A percentile compares a stretch with the other conserved stretches of the same genome.
These are phyloP conservation scores for Lindgomyces ingoldianus DNA, from an alignment of 495 filamentous ascomycete species.

Conservation along the genomic window DNA sequence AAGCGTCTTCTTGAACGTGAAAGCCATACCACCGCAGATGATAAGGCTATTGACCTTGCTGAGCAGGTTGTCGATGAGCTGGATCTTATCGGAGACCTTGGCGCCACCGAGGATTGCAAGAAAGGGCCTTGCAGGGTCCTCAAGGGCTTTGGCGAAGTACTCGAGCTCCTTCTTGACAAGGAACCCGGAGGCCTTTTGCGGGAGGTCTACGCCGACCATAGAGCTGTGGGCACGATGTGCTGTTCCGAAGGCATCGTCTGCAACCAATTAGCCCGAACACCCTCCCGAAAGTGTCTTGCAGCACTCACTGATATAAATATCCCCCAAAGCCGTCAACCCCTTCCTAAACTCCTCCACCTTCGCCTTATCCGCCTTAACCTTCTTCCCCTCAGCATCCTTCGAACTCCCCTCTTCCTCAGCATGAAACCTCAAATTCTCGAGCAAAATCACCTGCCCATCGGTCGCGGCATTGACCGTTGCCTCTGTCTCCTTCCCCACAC, in stretches of 20 bases:
- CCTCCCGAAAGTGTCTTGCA: neutral
- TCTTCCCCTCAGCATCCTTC: slow-evolving; percentile 91
- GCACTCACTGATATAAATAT: slow-evolving; percentile 91
- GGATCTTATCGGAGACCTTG: slow-evolving; percentile 99
- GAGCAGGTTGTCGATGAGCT: slow-evolving; percentile 97
- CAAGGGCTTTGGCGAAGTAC: slow-evolving; percentile 97
- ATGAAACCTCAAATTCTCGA: slow-evolving; percentile 98
- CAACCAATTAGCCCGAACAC: slow-evolving; percentile 6
- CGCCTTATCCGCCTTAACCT: slow-evolving; percentile 93
- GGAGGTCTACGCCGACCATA: slow-evolving; percentile 95
- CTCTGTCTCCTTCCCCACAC: slow-evolving; percentile 86
- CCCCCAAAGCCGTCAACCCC: slow-evolving; percentile 89
- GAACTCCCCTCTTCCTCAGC: slow-evolving; percentile 94
- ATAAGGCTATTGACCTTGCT: slow-evolving; percentile 95
- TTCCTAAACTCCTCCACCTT: slow-evolving; percentile 92
- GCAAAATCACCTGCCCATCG: slow-evolving; percentile 80
- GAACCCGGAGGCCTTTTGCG: slow-evolving; percentile 95
- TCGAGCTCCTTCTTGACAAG: slow-evolving; percentile 99
- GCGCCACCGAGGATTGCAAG: slow-evolving; percentile 97
- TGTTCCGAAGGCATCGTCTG: slow-evolving; percentile 98
- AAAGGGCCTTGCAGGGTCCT: slow-evolving; percentile 91
- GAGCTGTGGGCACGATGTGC: slow-evolving; percentile 97
- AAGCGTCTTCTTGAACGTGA: slow-evolving; percentile 99
- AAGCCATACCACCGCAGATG: slow-evolving; percentile 98
- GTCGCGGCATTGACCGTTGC: slow-evolving; percentile 80